Percentiles rank a stretch among this genome's conserved stretches.
Evolutionary conservation across 1,139 yeast genomes (phyloP).

Genomic region (Taphrina wiesneri): DNA sequence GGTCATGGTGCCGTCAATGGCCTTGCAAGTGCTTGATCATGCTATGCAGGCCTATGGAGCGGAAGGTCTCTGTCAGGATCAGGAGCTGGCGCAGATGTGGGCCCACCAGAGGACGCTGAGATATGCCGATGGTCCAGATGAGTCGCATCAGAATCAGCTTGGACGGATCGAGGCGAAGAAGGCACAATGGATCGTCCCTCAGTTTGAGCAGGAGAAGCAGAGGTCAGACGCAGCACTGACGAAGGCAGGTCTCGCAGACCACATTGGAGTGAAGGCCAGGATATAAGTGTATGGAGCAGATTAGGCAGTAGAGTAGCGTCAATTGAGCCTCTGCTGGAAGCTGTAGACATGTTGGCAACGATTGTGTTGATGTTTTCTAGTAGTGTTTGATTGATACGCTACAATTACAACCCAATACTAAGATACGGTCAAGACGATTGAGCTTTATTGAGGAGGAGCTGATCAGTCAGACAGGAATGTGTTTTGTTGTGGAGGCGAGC

Average conservation of each 20-base stretch:
- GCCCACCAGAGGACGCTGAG: constrained; percentile 61
- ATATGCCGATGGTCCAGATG: constrained; percentile 77
- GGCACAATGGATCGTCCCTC: constrained; percentile 43
- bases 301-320: too few relatives aligned
- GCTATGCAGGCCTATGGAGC: constrained; percentile 71
- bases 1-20: constrained; percentile 64
- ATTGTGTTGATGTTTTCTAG: too few relatives aligned
- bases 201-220: constrained; percentile 18
- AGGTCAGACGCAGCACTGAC: constrained; percentile 21
- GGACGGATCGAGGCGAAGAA: constrained; percentile 54
- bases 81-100: constrained; percentile 61
- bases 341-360: too few relatives aligned
- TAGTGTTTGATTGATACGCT: too few relatives aligned
- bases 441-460: too few relatives aligned
- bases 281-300: too few relatives aligned
- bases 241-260: constrained; percentile 25
- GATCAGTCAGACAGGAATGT: too few relatives aligned
- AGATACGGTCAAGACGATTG: too few relatives aligned
- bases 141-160: constrained; percentile 65
- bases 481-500: too few relatives aligned
- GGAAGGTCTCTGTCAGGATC: constrained; percentile 65
- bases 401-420: too few relatives aligned
- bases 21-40: constrained; percentile 61
- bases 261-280: constrained; percentile 25
- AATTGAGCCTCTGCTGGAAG: too few relatives aligned